A percentile compares a stretch with the other conserved stretches of the same genome.
These are phyloP conservation scores for Condylostoma magnum DNA, from an alignment of 169 alveolate genomes.

Conservation along the genomic window DNA sequence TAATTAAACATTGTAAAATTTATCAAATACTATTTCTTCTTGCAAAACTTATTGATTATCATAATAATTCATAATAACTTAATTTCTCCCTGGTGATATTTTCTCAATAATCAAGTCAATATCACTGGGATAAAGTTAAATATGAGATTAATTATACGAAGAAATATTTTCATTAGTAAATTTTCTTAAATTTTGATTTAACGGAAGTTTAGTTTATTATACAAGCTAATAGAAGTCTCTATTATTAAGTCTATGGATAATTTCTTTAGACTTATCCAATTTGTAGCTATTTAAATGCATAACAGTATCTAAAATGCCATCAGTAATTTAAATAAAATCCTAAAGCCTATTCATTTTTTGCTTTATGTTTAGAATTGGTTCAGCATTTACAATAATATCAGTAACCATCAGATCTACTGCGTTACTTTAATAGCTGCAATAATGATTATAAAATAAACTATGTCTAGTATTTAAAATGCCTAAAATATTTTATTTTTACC, in stretches of 20 bases:
- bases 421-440: slow-evolving; percentile 67
- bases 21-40: too few relatives aligned
- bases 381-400: background rate
- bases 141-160: background rate
- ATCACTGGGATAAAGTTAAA: background rate
- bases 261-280: background rate
- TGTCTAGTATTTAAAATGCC: slow-evolving; percentile 71
- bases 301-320: background rate
- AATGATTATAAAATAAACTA: slow-evolving; percentile 66
- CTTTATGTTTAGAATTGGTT: background rate
- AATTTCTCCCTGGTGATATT: background rate
- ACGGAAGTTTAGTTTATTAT: background rate
- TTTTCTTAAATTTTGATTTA: background rate
- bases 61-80: too few relatives aligned
- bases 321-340: background rate
- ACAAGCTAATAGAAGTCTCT: background rate
- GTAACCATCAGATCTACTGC: slow-evolving; percentile 73
- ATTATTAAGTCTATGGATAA: background rate
- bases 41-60: too few relatives aligned
- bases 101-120: background rate
- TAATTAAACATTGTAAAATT: too few relatives aligned
- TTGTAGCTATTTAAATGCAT: background rate
- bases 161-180: background rate
- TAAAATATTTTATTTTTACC: slow-evolving; percentile 65
- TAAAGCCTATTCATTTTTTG: background rate